These are phyloP conservation scores for Erythrophleum fordii DNA, from an alignment of 306 rosid species.

Conservation along the genomic window DNA sequence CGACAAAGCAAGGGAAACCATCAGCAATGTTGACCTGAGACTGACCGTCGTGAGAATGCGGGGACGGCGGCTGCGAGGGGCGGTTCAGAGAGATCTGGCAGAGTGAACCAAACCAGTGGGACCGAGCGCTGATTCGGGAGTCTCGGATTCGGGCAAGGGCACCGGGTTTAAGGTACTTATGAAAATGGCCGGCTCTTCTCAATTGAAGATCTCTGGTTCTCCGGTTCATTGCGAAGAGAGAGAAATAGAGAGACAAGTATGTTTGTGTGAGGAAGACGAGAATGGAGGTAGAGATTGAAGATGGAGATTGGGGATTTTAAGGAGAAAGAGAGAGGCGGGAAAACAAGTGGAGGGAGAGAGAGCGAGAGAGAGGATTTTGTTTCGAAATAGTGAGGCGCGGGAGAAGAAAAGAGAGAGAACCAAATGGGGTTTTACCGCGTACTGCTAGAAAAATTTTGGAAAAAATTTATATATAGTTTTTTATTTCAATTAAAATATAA, in stretches of 20 bases:
- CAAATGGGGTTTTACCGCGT: neutral
- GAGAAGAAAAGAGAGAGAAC: neutral
- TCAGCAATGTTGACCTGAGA: constrained; percentile 36
- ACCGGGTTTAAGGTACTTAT: constrained; percentile 86
- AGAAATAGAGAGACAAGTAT: neutral
- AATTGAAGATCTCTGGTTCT: constrained; percentile 42
- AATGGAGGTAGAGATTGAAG: neutral
- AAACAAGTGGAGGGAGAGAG: constrained; percentile 30
- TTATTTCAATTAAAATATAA: too few species aligned
- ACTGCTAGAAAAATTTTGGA: too few species aligned
- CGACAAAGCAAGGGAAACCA: constrained; percentile 60
- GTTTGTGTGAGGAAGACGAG: neutral
- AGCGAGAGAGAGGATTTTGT: neutral
- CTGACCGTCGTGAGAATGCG: constrained; percentile 20
- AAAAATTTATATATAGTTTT: too few species aligned
- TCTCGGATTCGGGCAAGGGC: constrained; percentile 89
- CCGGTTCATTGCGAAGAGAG: constrained; percentile 58
- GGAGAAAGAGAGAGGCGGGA: constrained; percentile 43
- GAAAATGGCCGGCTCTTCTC: constrained; percentile 48
- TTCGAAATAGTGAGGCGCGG: constrained; percentile 23
- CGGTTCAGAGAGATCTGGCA: constrained; percentile 44
- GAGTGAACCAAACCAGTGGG: constrained; percentile 44
- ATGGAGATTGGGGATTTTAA: constrained; percentile 33
- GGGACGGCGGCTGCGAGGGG: constrained; percentile 30
- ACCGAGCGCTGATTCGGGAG: constrained; percentile 74